Base-by-base conservation (phyloP, 768 basidiomycete species). In the Rossbeevera mucosa region DNA sequence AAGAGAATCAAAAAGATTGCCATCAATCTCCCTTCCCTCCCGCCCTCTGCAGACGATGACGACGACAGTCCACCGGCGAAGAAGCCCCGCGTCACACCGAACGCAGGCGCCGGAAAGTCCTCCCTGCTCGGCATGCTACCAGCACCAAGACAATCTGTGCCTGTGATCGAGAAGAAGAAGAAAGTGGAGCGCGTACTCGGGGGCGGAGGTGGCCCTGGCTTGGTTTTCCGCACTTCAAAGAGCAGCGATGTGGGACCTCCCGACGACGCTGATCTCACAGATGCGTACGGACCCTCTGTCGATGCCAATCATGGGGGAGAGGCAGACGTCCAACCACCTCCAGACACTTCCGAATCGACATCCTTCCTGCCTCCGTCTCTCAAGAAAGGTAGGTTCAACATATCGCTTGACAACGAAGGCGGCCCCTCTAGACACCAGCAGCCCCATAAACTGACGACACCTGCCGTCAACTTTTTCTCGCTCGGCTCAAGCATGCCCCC, bases 41-140 rank as follows among this genome's bases (percentile, higher is more conserved):
- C 72, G 54, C 59, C 68, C n/a, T 62, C 63, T 14, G 63, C 70
- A 16, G 72, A 74, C n/a, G 71, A 70, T 3, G 76, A 75, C n/a
- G 72, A 70, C 1, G 78, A 76, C 30, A 69, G 72, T 58, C 85
- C 82, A 33, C 73, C 79, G 2, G 73, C 81, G 33, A 90, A 88
- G 69, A 85, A 77, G 53, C 71, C 76, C 16, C 76, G 80, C 22
- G 56, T 80, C 33, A 74, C 76, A 29, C 54, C 76, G 20, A 47
- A 48, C 25, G 33, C 54, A 8, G 80, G 83, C 7, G 80, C 80
- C 24, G 87, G 87, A 9, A 64, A 65, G 12, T 91, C 88, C 0
- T 79, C 81, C 2, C 64, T 91, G 44, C 61, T 91, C 28, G 77
- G 78, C 8, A 88, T 90, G 83, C 74, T 91, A 11, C 89, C 89